These are phyloP conservation scores for Arthrobotrys iridis DNA, from an alignment of 2,329 filamentous ascomycete species.

Conservation along the genomic window DNA sequence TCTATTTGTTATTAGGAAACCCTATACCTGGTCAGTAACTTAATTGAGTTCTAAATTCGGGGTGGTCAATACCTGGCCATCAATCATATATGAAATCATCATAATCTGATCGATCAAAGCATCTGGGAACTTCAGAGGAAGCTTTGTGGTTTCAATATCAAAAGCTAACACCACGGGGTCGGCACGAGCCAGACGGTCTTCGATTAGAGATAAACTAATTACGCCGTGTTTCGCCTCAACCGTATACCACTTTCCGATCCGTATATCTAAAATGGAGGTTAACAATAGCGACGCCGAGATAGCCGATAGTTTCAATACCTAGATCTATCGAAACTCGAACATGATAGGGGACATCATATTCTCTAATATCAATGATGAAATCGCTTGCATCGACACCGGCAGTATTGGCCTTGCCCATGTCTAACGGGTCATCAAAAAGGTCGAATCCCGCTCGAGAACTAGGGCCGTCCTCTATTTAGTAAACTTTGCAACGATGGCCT, in stretches of 20 bases:
- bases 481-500: background rate
- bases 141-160: slow-evolving; percentile 97
- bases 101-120: slow-evolving; percentile 95
- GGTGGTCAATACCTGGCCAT: slow-evolving; percentile 71
- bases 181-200: slow-evolving; percentile 86
- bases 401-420: slow-evolving; percentile 76
- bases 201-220: slow-evolving; percentile 82
- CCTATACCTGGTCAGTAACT: slow-evolving; percentile 61
- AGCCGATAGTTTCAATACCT: slow-evolving; percentile 64
- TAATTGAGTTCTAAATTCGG: background rate
- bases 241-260: slow-evolving; percentile 96
- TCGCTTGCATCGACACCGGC: slow-evolving; percentile 88
- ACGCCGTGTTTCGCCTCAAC: slow-evolving; percentile 93
- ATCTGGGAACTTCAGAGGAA: slow-evolving; percentile 96
- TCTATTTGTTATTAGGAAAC: slow-evolving; percentile 96
- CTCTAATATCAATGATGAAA: slow-evolving; percentile 97
- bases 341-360: slow-evolving; percentile 99
- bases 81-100: slow-evolving; percentile 99
- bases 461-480: slow-evolving; percentile 23
- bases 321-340: slow-evolving; percentile 98
- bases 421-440: slow-evolving; percentile 90
- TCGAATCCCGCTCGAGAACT: slow-evolving; percentile 86
- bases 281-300: background rate
- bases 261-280: slow-evolving; percentile 73
- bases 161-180: slow-evolving; percentile 99